Percentiles rank a stretch among this genome's conserved stretches.
These are phyloP conservation scores for Leersia perrieri DNA, from an alignment of 176 grass and related monocot genomes.

Conservation along the genomic window DNA sequence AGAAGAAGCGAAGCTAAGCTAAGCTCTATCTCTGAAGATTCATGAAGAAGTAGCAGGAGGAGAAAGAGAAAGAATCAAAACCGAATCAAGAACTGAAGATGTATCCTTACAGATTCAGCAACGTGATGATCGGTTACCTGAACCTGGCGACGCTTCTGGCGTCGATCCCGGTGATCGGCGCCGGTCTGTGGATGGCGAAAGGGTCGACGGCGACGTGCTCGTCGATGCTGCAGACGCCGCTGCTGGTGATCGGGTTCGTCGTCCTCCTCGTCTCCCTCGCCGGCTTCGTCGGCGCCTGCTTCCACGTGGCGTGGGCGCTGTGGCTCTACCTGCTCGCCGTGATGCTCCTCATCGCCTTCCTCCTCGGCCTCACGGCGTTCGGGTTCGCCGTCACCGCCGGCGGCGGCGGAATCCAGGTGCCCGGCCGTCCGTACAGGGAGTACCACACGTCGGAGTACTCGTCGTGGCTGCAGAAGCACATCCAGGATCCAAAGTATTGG, in stretches of 20 bases:
- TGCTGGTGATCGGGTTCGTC: conserved; percentile 68
- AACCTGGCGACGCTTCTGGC: conserved; percentile 81
- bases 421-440: conserved; percentile 70
- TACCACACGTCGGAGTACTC: conserved; percentile 73
- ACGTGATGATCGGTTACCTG: conserved; percentile 73
- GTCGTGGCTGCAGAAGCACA: conserved; percentile 61
- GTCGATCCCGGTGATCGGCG: conserved; percentile 84
- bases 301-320: conserved; percentile 79
- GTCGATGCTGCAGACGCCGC: conserved; percentile 82
- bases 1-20: not conserved
- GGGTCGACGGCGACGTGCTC: conserved; percentile 58
- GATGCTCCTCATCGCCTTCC: conserved; percentile 58
- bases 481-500: conserved; percentile 64
- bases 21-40: not conserved
- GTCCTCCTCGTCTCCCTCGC: conserved; percentile 77
- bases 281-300: conserved; percentile 93
- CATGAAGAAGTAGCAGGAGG: conserved; percentile 13
- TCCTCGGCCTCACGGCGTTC: conserved; percentile 72
- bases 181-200: conserved; percentile 74
- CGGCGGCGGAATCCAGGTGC: conserved; percentile 63
- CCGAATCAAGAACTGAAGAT: conserved; percentile 25
- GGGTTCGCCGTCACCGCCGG: conserved; percentile 76
- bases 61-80: conserved; percentile 11
- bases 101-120: conserved; percentile 77
- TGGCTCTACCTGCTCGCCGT: conserved; percentile 84